Base-by-base conservation (phyloP, 208 protist genomes). In the Endotrypanum monterogeii region DNA sequence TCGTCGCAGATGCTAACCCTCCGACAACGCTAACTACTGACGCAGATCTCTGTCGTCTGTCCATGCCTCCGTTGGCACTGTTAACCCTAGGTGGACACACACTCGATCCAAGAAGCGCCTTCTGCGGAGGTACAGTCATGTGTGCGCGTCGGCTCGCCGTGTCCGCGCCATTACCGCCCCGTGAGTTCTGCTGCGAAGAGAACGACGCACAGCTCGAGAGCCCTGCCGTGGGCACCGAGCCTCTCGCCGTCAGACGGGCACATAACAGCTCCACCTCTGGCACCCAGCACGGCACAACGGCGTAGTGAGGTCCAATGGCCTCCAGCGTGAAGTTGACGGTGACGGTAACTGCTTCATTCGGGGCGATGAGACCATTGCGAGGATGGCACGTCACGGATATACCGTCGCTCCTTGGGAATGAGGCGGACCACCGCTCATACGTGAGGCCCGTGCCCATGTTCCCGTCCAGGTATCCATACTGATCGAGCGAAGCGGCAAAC, bases 301-400 rank as follows among this genome's bases (percentile, higher is more conserved):
- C 61, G 67, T 73, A 73, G 76, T 92, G 87, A 28, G 72, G 60
- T 5, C 90, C 93, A 37, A 80, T 73, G 18, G 79, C 83, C 65
- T 84, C 71, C 28, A 94, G 72, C 3, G 82, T 89, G 79, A 94
- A 97, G 66, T 82, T 58, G 16, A 97, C 85, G 12, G 81, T 86
- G 25, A 97, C 72, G 51, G 61, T 73, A 1, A 86, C 73, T 58
- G 67, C 74, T 51, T 77, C 66, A 37, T 87, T 73, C 9, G 93
- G 82, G 9, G 84, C 83, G 1, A 97, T 74, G 46, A 69, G 60
- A 56, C 93, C 93, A 20, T 72, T 85, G 60, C 88, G 87, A 12
- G 93, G 93, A 48, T 82, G 71, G 83, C 90, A 95, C 55, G 76
- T 74, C 20, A 93, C 76, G 7, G 84, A 77, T 66, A 95, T 76